Conservation (phyloP, 164 flowering plant genomes). For the Echeveria elegans region DNA sequence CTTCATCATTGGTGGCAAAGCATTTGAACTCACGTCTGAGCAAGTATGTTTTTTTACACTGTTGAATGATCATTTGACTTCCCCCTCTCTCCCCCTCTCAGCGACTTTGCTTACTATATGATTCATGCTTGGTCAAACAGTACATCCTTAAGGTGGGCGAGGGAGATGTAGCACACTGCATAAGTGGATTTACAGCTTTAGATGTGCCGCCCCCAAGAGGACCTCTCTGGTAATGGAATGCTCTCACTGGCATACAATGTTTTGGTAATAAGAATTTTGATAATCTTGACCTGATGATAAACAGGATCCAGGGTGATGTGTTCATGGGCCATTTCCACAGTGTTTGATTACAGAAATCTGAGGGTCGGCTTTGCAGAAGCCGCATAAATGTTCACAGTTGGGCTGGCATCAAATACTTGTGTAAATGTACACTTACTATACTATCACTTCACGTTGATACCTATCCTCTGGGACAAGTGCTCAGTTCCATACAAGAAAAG, state of each 20-base stretch:
- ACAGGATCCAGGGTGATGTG: constrained; percentile 49
- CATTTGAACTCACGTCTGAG: constrained; percentile 30
- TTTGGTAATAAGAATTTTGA: background rate
- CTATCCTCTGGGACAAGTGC: background rate
- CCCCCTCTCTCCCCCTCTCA: background rate
- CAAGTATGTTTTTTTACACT: constrained; percentile 22
- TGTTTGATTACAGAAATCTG: constrained; percentile 35
- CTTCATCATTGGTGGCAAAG: constrained; percentile 31
- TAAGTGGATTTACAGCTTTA: constrained; percentile 10
- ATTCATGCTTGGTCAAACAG: constrained; percentile 4
- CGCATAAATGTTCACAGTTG: background rate
- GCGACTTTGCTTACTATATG: background rate
- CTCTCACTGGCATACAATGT: background rate
- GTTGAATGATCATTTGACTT: background rate
- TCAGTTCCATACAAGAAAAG: no score
- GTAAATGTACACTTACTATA: background rate
- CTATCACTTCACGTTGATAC: background rate
- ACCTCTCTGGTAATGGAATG: constrained; percentile 7
- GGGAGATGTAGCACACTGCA: constrained; percentile 11
- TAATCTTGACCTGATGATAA: background rate
- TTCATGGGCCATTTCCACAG: constrained; percentile 49
- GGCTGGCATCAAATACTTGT: background rate
- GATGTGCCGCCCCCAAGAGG: constrained; percentile 12
- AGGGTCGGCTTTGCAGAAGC: constrained; percentile 47
- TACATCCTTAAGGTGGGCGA: constrained; percentile 10